phyloP scores from a whole-genome alignment of 1,284 basidiomycete species.

The Erythrobasidium hasegawianum region DNA sequence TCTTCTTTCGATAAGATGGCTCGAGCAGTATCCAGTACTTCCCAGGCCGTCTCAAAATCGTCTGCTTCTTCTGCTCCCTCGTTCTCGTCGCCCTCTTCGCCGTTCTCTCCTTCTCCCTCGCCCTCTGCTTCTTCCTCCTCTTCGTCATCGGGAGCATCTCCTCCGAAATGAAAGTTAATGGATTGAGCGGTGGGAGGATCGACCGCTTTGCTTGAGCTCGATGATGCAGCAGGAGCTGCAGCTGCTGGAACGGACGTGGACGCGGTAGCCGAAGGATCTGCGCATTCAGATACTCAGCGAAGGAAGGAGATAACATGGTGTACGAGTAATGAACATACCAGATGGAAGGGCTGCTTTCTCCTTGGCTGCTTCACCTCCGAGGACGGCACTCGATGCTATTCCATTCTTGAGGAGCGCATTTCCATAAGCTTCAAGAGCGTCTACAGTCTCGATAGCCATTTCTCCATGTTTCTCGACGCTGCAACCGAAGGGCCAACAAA shows the following conservation, averaged over 20 bases:
- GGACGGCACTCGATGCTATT: constrained; percentile 42
- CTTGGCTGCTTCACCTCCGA: constrained; percentile 35
- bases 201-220: constrained; percentile 12
- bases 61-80: constrained; percentile 39
- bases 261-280: constrained; percentile 8
- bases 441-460: constrained; percentile 40
- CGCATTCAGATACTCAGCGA: too few relatives aligned
- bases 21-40: constrained; percentile 42
- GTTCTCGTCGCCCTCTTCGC: constrained; percentile 33
- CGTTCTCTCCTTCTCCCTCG: constrained; percentile 29
- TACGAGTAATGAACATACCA: background rate
- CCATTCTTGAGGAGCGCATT: constrained; percentile 45
- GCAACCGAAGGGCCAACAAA: background rate
- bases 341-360: constrained; percentile 12
- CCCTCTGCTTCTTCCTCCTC: constrained; percentile 33
- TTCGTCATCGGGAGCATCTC: constrained; percentile 39
- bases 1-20: constrained; percentile 34
- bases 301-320: constrained; percentile 30
- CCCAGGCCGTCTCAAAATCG: constrained; percentile 43
- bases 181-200: constrained; percentile 22
- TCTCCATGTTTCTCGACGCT: constrained; percentile 43
- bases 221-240: constrained; percentile 10
- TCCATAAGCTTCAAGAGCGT: constrained; percentile 44
- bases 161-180: constrained; percentile 40
- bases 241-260: constrained; percentile 25